Conservation (phyloP, 257 asterid species). For the Ajuga chamaepitys region DNA sequence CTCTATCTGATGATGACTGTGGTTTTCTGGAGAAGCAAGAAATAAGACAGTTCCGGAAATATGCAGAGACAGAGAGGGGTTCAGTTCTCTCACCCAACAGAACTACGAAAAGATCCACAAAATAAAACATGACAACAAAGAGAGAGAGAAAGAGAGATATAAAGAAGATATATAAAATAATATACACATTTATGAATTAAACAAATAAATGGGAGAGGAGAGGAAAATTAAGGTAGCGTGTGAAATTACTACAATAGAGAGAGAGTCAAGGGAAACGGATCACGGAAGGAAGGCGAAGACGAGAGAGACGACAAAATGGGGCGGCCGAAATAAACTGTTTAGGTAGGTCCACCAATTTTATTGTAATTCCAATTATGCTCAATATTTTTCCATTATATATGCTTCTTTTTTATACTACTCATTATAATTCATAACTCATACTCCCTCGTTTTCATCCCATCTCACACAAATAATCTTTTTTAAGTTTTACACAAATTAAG, state of each 20-base stretch:
- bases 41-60: constrained; percentile 17
- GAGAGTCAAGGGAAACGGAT: constrained; percentile 21
- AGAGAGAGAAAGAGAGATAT: constrained; percentile 7
- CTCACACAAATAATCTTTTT: no score
- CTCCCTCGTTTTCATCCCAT: no score
- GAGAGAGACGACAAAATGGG: constrained; percentile 49
- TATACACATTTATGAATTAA: not conserved
- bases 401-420: not conserved
- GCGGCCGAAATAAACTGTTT: constrained; percentile 37
- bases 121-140: constrained; percentile 4
- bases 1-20: not conserved
- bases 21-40: constrained; percentile 18
- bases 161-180: constrained; percentile 2
- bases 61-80: constrained; percentile 17
- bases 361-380: constrained; percentile 8
- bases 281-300: constrained; percentile 25
- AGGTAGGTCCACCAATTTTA: constrained; percentile 12
- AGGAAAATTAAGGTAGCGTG: constrained; percentile 25
- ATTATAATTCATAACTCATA: not conserved
- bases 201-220: constrained; percentile 13
- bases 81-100: constrained; percentile 16
- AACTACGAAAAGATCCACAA: constrained; percentile 20
- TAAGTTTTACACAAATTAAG: no score
- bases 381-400: constrained; percentile 5
- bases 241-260: constrained; percentile 24